phyloP scores from a whole-genome alignment of 1,284 basidiomycete genomes.

The Afroboletus lepidellus region DNA sequence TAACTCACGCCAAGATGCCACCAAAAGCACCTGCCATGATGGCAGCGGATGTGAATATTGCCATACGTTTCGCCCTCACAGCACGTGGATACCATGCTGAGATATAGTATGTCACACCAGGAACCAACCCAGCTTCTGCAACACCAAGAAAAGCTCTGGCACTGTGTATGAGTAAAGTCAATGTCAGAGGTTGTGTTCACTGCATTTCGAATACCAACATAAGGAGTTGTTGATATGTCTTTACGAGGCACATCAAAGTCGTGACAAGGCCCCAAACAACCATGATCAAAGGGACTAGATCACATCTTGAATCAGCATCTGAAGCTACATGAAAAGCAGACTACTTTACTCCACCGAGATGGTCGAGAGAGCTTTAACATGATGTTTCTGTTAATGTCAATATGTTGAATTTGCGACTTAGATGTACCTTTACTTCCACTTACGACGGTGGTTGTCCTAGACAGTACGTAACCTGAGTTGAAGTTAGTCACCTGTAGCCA shows the following conservation, averaged over 20 bases:
- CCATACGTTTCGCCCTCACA: constrained; percentile 15
- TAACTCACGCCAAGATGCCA: constrained; percentile 18
- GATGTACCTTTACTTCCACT: constrained; percentile 12
- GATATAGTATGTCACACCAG: constrained; percentile 15
- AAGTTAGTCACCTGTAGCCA: not conserved
- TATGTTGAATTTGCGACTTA: not conserved
- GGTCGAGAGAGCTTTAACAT: constrained; percentile 44
- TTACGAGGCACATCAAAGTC: constrained; percentile 37
- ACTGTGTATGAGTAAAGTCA: constrained; percentile 22
- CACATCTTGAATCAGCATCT: not conserved
- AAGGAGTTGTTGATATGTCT: constrained; percentile 31
- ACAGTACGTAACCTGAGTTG: constrained; percentile 40
- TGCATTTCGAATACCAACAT: constrained; percentile 11
- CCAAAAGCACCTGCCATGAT: constrained; percentile 11
- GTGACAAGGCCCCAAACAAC: constrained; percentile 45
- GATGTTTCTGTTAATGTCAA: constrained; percentile 39
- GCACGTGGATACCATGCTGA: constrained; percentile 17
- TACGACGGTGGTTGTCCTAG: constrained; percentile 47
- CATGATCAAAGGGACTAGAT: constrained; percentile 45
- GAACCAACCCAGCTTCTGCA: constrained; percentile 16
- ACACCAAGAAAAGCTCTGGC: constrained; percentile 39
- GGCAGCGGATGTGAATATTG: constrained; percentile 9
- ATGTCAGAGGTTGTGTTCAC: constrained; percentile 4
- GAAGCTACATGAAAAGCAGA: not conserved
- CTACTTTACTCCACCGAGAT: constrained; percentile 42